These are phyloP conservation scores for Phaffomyces antillensis DNA, from an alignment of 805 yeast genomes.

Conservation along the genomic window DNA sequence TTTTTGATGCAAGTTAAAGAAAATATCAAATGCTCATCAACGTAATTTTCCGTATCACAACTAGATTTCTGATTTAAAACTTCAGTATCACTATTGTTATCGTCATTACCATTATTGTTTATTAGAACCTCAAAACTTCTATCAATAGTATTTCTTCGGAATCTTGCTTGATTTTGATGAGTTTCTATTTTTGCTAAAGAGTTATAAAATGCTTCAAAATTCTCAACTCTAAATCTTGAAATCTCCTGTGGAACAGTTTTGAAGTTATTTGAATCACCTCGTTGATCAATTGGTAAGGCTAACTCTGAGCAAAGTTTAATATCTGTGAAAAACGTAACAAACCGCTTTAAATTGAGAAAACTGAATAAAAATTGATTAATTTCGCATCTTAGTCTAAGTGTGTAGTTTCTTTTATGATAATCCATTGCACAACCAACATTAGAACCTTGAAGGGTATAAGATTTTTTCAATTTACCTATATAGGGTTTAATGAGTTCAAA, in stretches of 20 bases:
- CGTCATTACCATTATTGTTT: too few relatives aligned
- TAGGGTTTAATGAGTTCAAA: slow-evolving; percentile 1
- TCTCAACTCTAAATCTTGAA: slow-evolving; percentile 6
- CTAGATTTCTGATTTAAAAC: background rate
- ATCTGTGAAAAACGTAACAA: slow-evolving; percentile 2
- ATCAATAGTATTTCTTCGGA: slow-evolving; percentile 5
- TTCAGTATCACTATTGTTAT: too few relatives aligned
- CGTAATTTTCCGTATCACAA: background rate
- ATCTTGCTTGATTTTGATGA: background rate
- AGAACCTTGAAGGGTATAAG: slow-evolving; percentile 7
- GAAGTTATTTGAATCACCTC: background rate
- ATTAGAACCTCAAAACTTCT: too few relatives aligned
- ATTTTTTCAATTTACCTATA: background rate
- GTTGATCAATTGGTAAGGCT: slow-evolving; percentile 6
- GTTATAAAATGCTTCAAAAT: slow-evolving; percentile 1
- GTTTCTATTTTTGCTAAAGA: background rate
- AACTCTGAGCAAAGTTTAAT: background rate
- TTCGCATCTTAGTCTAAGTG: slow-evolving; percentile 6
- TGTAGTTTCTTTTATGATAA: slow-evolving; percentile 3
- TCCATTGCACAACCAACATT: slow-evolving; percentile 6
- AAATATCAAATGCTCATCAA: slow-evolving; percentile 6
- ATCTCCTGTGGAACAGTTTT: slow-evolving; percentile 4
- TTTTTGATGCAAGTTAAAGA: slow-evolving; percentile 6
- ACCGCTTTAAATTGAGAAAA: background rate
- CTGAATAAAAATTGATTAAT: slow-evolving; percentile 4